A percentile compares a stretch with the other conserved stretches of the same genome.
Evolutionary conservation across 2,329 filamentous ascomycete species (phyloP).

Genomic region (Calonectria crousiana): DNA sequence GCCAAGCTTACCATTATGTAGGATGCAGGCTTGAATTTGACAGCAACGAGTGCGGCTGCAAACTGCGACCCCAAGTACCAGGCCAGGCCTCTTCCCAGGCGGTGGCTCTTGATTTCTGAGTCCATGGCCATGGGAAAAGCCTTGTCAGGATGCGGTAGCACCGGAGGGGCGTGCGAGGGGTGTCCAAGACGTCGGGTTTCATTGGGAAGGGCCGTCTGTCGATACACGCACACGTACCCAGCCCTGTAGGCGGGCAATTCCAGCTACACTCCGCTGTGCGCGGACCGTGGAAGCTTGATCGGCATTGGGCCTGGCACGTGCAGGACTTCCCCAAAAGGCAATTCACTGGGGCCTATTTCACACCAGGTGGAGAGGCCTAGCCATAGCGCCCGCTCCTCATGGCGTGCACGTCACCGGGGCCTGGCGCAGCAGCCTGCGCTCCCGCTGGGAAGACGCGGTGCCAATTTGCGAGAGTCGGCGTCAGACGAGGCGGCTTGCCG

Average conservation of each 20-base stretch:
- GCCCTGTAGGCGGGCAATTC: not conserved
- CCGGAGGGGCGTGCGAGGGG: not conserved
- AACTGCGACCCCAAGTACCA: not conserved
- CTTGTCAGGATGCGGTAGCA: not conserved
- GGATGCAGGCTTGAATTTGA: not conserved
- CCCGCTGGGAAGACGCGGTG: not conserved
- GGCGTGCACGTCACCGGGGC: not conserved
- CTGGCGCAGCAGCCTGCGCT: not conserved
- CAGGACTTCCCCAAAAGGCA: conserved; percentile 11
- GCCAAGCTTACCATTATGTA: not conserved
- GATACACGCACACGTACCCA: not conserved
- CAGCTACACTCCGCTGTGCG: not conserved
- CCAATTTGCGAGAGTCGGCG: not conserved
- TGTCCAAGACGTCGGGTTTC: not conserved
- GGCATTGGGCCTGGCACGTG: conserved; percentile 9
- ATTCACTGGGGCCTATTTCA: not conserved
- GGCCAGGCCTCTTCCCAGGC: not conserved
- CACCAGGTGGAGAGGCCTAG: not conserved
- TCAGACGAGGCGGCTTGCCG: not conserved
- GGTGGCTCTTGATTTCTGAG: not conserved
- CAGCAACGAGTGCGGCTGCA: not conserved
- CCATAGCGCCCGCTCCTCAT: not conserved
- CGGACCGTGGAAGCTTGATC: conserved; percentile 13
- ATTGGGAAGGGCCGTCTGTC: not conserved
- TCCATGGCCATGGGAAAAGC: not conserved